These are phyloP conservation scores for Sanghuangporus baumii DNA, from an alignment of 1,284 basidiomycete genomes.

Conservation along the genomic window DNA sequence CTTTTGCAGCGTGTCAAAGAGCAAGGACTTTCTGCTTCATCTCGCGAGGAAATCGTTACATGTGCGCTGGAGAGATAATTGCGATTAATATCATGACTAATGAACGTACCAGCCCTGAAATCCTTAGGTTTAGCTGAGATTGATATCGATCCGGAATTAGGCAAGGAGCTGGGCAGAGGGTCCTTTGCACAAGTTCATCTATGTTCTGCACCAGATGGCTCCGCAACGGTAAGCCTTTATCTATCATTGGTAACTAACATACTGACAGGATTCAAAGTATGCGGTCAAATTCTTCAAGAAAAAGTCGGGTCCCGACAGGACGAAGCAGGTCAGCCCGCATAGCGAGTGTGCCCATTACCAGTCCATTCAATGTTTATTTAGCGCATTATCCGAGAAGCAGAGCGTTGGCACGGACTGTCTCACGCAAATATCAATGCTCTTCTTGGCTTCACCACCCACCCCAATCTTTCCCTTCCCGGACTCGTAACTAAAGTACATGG, in stretches of 20 bases:
- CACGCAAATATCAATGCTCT: conserved; percentile 7
- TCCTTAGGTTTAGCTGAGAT: too few relatives aligned
- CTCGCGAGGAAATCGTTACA: too few relatives aligned
- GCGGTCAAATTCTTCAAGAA: not conserved
- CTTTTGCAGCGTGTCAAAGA: too few relatives aligned
- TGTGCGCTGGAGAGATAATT: too few relatives aligned
- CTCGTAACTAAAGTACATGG: not conserved
- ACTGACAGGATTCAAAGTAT: not conserved
- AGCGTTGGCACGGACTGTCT: not conserved
- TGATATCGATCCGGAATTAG: too few relatives aligned
- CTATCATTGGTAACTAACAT: not conserved
- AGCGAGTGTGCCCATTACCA: not conserved
- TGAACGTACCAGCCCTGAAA: too few relatives aligned
- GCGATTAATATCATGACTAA: too few relatives aligned
- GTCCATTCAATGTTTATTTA: not conserved
- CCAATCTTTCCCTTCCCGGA: not conserved
- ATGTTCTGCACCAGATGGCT: not conserved
- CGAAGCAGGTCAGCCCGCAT: not conserved
- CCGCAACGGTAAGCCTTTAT: not conserved
- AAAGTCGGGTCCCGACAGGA: not conserved
- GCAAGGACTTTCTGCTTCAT: too few relatives aligned
- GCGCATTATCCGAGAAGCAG: not conserved
- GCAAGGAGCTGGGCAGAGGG: too few relatives aligned
- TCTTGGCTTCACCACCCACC: not conserved
- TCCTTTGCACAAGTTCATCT: too few relatives aligned